Evolutionary conservation across 1,284 basidiomycete species (phyloP).

Genomic region (Melampsora abietis-canadensis): DNA sequence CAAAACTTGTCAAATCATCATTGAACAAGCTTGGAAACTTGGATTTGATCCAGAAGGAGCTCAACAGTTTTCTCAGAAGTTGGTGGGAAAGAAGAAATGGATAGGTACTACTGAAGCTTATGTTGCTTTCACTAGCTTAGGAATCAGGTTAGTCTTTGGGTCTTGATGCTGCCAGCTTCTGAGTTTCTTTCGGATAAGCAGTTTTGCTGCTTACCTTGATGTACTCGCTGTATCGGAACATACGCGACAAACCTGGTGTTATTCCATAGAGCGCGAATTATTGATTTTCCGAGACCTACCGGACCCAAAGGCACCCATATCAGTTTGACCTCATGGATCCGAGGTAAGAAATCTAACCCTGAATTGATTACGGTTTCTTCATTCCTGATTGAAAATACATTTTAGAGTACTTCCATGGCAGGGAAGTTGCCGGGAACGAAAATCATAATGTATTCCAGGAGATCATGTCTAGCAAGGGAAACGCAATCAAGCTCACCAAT

Average conservation of each 20-base stretch:
- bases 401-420: background rate
- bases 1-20: conserved; percentile 46
- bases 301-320: background rate
- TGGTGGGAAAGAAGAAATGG: conserved; percentile 48
- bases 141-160: conserved; percentile 45
- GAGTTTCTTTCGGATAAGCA: background rate
- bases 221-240: background rate
- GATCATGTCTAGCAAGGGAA: background rate
- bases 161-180: background rate
- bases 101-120: conserved; percentile 52
- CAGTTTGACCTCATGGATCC: background rate
- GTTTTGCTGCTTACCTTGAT: background rate
- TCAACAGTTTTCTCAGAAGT: conserved; percentile 46
- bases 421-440: background rate
- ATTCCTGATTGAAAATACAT: background rate
- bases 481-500: background rate
- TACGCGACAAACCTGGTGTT: background rate
- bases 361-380: background rate
- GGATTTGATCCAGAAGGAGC: conserved; percentile 49
- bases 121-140: conserved; percentile 47
- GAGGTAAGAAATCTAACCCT: background rate
- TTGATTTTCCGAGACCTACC: conserved; percentile 2
- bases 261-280: background rate
- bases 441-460: background rate
- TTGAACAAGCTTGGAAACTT: conserved; percentile 48